Percentiles rank a stretch among this genome's conserved stretches.
These are phyloP conservation scores for Calocybe cyanea DNA, from an alignment of 768 basidiomycete genomes.

Conservation along the genomic window DNA sequence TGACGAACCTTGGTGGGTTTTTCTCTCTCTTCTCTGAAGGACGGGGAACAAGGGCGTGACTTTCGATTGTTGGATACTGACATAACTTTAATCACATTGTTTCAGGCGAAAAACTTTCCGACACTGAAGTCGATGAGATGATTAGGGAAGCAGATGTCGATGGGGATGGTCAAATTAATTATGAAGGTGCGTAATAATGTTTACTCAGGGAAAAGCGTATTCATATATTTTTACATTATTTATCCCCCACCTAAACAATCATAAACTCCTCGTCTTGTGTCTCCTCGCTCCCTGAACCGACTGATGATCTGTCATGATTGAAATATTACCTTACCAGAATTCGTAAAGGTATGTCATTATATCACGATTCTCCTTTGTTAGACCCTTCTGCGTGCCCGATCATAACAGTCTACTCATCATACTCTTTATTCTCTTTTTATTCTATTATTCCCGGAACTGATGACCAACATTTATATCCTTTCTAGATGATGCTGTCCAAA, in stretches of 20 bases:
- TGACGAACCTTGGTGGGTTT: constrained; percentile 78
- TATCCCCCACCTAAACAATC: too few species aligned
- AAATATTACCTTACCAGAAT: constrained; percentile 56
- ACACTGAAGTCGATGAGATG: constrained; percentile 92
- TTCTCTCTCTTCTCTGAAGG: not conserved
- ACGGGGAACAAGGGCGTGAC: not conserved
- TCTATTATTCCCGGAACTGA: too few species aligned
- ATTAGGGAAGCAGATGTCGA: constrained; percentile 95
- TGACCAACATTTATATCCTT: too few species aligned
- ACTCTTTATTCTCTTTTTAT: too few species aligned
- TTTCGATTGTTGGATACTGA: not conserved
- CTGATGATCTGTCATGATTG: too few species aligned
- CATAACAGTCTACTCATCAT: too few species aligned
- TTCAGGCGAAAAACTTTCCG: constrained; percentile 80
- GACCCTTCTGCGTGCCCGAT: too few species aligned
- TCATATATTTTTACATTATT: not conserved
- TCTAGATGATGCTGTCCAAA: constrained; percentile 74
- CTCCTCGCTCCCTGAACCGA: too few species aligned
- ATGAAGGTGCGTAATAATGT: constrained; percentile 51
- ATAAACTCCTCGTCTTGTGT: too few species aligned
- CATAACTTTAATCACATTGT: not conserved
- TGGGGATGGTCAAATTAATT: constrained; percentile 92
- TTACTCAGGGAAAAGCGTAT: not conserved
- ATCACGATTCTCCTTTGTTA: not conserved
- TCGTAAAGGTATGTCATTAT: constrained; percentile 54